phyloP scores from a whole-genome alignment of 176 grass and related monocot genomes.

The Ampelocalamus luodianensis region DNA sequence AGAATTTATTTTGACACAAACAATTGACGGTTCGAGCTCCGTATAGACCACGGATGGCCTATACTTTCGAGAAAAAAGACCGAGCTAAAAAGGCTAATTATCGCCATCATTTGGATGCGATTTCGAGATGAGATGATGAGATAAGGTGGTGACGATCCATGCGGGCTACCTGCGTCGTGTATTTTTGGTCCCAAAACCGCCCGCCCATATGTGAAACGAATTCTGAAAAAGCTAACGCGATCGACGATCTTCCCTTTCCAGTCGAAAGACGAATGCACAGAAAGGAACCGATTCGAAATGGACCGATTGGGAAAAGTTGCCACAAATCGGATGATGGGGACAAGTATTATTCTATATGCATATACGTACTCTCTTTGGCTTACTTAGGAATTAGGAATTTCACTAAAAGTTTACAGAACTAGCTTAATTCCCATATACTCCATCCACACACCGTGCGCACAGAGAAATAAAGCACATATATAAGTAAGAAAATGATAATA shows the following conservation, averaged over 20 bases:
- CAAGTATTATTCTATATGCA: not conserved
- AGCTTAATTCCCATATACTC: no score
- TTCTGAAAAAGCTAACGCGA: not conserved
- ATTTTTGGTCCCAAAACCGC: conserved; percentile 5
- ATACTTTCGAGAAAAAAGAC: not conserved
- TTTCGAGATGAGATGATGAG: not conserved
- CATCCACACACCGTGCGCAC: no score
- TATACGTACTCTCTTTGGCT: no score
- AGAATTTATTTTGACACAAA: no score
- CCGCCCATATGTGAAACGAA: not conserved
- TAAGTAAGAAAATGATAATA: no score
- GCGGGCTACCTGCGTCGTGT: not conserved
- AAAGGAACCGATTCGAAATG: not conserved
- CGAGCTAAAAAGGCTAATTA: not conserved
- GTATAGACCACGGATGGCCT: no score
- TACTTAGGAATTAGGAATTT: no score
- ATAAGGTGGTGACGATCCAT: conserved; percentile 3
- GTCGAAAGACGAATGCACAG: not conserved
- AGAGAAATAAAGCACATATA: no score
- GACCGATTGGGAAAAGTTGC: not conserved
- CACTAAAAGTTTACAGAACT: no score
- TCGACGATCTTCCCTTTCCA: not conserved
- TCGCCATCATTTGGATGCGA: conserved; percentile 16
- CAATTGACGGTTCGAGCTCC: no score
- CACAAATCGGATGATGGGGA: not conserved